Evolutionary conservation across 305 asterid genomes (phyloP).

Genomic region (Stenogyne calaminthoides): DNA sequence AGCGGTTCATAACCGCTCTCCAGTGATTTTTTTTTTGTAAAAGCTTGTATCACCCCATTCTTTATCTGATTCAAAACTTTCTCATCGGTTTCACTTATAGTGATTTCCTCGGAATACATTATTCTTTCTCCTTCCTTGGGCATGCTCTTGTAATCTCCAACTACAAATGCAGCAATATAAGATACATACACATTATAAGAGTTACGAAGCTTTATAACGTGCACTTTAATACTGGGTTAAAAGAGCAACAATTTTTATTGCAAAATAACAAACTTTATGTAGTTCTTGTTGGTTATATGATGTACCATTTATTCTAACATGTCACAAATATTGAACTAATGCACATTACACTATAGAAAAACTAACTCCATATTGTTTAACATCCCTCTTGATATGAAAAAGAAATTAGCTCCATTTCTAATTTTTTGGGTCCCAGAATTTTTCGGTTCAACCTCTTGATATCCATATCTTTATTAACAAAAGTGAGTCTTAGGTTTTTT

Average conservation of each 20-base stretch:
- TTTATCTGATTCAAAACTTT: slow-evolving; percentile 50
- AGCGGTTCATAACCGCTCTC: no score
- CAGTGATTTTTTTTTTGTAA: no score
- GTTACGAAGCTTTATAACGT: background rate
- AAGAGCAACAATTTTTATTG: background rate
- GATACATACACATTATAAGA: background rate
- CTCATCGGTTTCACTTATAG: slow-evolving; percentile 32
- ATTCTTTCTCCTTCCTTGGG: slow-evolving; percentile 39
- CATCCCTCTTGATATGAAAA: no score
- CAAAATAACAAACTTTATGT: no score
- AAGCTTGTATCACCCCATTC: slow-evolving; percentile 61
- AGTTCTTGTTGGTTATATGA: no score
- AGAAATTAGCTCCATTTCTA: background rate
- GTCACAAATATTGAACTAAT: no score
- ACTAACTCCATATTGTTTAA: no score
- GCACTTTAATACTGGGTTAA: background rate
- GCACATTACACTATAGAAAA: no score
- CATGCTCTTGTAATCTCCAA: slow-evolving; percentile 41
- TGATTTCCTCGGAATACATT: slow-evolving; percentile 35
- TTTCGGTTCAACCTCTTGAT: background rate
- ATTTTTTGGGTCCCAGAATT: background rate
- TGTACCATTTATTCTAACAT: no score
- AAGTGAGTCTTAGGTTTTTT: slow-evolving; percentile 12
- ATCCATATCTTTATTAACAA: background rate
- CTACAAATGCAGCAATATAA: slow-evolving; percentile 36